Base-by-base conservation (phyloP, 306 rosid species). In the Trichosanthes truncata region DNA sequence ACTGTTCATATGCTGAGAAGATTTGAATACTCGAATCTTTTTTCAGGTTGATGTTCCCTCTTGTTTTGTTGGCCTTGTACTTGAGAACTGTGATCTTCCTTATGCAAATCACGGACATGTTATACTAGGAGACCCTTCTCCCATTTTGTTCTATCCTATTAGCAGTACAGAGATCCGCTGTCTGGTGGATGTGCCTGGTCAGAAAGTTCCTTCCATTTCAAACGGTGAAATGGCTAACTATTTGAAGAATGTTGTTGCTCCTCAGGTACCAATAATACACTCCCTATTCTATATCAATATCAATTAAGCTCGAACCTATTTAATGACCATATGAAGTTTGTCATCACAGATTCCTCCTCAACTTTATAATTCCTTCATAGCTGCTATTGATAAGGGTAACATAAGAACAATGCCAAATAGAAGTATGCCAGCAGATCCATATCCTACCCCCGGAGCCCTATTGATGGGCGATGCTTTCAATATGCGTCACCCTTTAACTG, bases 391-490 rank as follows among this genome's bases (percentile, higher is more conserved):
- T 77, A 89, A 89, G 78, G 97, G 97, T 80, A 87, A 86, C 84
- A 84, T 92, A 51, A 85, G 96, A 88, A 94, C 97, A 82, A 94
- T 94, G 98, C 96, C 98, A 60, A 94, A 92, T 81, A 86, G 98
- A 89, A 92, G 97, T 92, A 92, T 94, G 97, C 97, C 97, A 18
- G 98, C 98, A 3, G 90, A 89, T 82, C 97, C 98, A 78, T 78
- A 87, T 75, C 95, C 97, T 63, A 92, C 98, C 35, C 97, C 97
- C 1, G 98, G 98, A 81, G 98, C 98, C 65, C 83, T 94, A 76
- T 78, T 94, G 61, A 92, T 94, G 98, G 97, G 98, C 51, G 98
- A 94, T 82, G 98, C 98, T 51, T 92, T 94, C 87, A 94, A 94
- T 83, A 94, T 94, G 98, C 98, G 97, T 68, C 98, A 92, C 80